phyloP scores from a whole-genome alignment of 2,329 filamentous ascomycete species.

The Fusarium sp. region DNA sequence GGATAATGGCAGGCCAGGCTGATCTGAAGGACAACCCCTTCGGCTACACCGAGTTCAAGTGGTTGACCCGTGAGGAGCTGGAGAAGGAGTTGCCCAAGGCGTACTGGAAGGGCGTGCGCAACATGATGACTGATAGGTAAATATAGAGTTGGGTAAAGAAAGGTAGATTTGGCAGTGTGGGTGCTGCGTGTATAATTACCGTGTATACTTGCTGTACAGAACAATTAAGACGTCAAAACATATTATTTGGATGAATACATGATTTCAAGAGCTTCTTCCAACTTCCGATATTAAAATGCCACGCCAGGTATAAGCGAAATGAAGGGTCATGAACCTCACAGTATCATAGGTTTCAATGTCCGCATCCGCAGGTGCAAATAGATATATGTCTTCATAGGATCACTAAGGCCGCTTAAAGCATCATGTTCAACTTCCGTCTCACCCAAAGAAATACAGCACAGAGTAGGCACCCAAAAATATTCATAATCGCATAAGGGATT shows the following conservation, averaged over 20 bases:
- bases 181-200: constrained; percentile 50
- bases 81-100: constrained; percentile 71
- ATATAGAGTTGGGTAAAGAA: constrained; percentile 24
- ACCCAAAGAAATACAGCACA: constrained; percentile 28
- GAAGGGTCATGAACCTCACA: constrained; percentile 3
- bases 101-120: constrained; percentile 82
- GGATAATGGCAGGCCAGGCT: constrained; percentile 97
- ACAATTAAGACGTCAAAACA: constrained; percentile 32
- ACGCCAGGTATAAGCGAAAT: neutral
- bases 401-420: constrained; percentile 29
- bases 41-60: constrained; percentile 86
- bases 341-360: constrained; percentile 3
- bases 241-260: neutral
- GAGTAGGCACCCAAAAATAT: constrained; percentile 33
- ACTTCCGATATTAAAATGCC: neutral
- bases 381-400: constrained; percentile 34
- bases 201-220: constrained; percentile 51
- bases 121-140: constrained; percentile 86
- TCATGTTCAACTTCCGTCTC: constrained; percentile 30
- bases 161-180: constrained; percentile 27
- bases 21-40: constrained; percentile 79
- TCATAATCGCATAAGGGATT: constrained; percentile 48
- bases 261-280: neutral
- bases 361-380: constrained; percentile 32
- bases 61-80: constrained; percentile 92